Evolutionary conservation across 805 yeast species (phyloP), one percentile per base, ranked within the genome.

Genomic region (Hanseniaspora clermontiae): DNA sequence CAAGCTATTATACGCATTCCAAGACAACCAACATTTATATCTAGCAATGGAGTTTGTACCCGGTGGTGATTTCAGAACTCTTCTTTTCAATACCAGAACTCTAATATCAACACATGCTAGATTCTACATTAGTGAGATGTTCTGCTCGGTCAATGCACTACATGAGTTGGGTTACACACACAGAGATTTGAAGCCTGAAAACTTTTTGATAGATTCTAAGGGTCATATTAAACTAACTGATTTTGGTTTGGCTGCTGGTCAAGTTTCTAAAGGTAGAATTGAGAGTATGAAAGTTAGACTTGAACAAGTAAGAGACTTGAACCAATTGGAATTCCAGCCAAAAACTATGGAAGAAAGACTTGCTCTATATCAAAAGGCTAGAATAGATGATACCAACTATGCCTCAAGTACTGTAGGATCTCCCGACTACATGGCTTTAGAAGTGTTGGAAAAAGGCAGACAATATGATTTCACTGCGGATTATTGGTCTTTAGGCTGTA

Each of bases 31-130:
- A 60, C 86, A 85, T 65, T 86, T 93, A 34, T 93, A 87, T 64
- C 75, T 93, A 65, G 98, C 98, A 1, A 93, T 93, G 99, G 98
- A 93, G 68, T 93, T 87, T 69, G 98, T 93, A n/a, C 97, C 99
- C 9, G 99, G 99, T 58, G 99, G 99, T 55, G 99, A 93, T 68
- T 93, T 87, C 74, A 82, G 99, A 66, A 93, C 98, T 0, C 72
- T 93, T 59, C 78, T 93, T 61, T 90, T 89, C 69, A 91, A 90
- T 68, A 91, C 97, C 6, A 96, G 96, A 38, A 86, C 85, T 58
- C 74, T 93, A 62, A 86, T 87, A 59, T 95, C 97, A 1, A 89
- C 95, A 3, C 98, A 93, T 66, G 95, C 97, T 0, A 79, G 97
- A 58, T 93, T 93, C 72, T 93, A 93, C 68, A 79, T 93, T 61